Evolutionary conservation across 495 filamentous ascomycete species (phyloP), one percentile per base, ranked within the genome.

Genomic region (Tuber indicum): DNA sequence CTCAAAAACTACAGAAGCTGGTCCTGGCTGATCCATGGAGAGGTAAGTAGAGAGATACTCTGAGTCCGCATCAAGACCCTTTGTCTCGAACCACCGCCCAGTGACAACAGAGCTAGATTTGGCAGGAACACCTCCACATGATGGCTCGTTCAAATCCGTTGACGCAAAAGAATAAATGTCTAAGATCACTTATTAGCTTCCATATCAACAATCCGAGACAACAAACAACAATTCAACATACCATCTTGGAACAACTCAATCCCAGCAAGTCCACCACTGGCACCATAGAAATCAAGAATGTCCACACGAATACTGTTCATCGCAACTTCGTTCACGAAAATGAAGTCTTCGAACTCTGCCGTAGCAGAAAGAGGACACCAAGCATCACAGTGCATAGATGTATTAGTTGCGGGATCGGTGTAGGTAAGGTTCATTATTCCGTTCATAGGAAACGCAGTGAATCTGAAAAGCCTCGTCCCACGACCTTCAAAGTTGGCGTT

Each of bases 401-500:
- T 85, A 2, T 89, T 88, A 0, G 91, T 91, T 1, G 85, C 87
- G 0, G 92, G 89, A 82, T 97, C 93, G 70, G 89, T 91, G 78
- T 94, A 98, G 52, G 94, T 97, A 79, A 99, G 88, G 84, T 98
- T 98, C 92, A 98, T 93, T 83, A 98, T 97, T 46, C 96, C 96
- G 81, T 91, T 91, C 80, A 94, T 89, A 8, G 94, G 93, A 45
- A 94, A 84, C 32, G 92, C 91, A 44, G 92, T 92, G 82, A 93
- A 94, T 49, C 93, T 89, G 86, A 93, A 99, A 23, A 89, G 89
- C 84, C 92, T 91, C 12, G 96, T 98, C 44, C 96, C 95, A 75
- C 94, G 89, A 73, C 92, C 94, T 83, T 94, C 90, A 72, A 91
- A 87, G 77, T 93, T 91, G 16, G 96, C 96, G 85, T 99, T 99